Percentiles rank a stretch among this genome's conserved stretches.
phyloP scores from a whole-genome alignment of 2,329 filamentous ascomycete species.

The Pseudogymnoascus sp. region DNA sequence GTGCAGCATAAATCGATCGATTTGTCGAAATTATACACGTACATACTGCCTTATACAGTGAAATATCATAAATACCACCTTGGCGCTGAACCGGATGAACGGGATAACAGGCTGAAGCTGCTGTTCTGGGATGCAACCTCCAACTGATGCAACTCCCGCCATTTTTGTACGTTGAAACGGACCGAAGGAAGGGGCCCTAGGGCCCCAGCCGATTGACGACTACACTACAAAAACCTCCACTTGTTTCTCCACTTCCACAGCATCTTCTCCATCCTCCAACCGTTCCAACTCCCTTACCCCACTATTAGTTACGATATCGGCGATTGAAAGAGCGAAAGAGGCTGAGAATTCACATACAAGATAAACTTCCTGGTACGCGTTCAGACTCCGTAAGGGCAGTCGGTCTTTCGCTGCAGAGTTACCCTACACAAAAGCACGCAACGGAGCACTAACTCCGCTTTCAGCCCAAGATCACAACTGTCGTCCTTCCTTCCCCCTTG shows the following conservation, averaged over 20 bases:
- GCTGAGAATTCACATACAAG: not conserved
- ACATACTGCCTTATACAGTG: not conserved
- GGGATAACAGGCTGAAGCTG: not conserved
- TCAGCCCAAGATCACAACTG: not conserved
- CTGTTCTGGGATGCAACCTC: not conserved
- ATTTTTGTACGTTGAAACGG: not conserved
- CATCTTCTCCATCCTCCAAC: not conserved
- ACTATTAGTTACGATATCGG: conserved; percentile 9
- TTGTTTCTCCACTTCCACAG: not conserved
- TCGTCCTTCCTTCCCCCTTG: not conserved
- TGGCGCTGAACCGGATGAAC: not conserved
- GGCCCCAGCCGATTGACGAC: conserved; percentile 2
- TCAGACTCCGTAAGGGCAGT: not conserved
- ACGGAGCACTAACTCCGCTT: conserved; percentile 1
- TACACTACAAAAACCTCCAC: conserved; percentile 5
- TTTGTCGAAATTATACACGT: not conserved
- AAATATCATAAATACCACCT: not conserved
- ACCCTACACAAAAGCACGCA: not conserved
- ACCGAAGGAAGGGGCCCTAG: not conserved
- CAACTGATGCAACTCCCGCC: not conserved
- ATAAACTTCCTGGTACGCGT: not conserved
- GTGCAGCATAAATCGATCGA: not conserved
- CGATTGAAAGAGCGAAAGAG: not conserved
- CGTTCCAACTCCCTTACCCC: not conserved
- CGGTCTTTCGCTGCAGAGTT: not conserved